A percentile compares a stretch with the other conserved stretches of the same genome.
Evolutionary conservation across 202 grass and related monocot genomes (phyloP).

Genomic region (Brachypodium distachyon): DNA sequence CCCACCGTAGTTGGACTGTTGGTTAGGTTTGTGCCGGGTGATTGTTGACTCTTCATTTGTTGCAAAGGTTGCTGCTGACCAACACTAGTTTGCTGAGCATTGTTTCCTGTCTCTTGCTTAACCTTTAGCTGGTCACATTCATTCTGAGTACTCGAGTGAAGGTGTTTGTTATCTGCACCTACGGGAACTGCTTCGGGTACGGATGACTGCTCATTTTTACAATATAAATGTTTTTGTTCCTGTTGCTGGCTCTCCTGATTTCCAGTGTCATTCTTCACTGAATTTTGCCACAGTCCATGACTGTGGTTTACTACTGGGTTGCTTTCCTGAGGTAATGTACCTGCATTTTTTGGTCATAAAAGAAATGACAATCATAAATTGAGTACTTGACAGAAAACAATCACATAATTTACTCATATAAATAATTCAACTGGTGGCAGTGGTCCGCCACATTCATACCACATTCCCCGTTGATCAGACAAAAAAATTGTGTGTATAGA

Average conservation of each 20-base stretch:
- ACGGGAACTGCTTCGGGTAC: constrained; percentile 25
- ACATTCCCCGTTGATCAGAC: too few relatives aligned
- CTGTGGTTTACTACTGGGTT: constrained; percentile 40
- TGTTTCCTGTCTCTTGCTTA: constrained; percentile 38
- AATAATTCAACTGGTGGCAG: too few relatives aligned
- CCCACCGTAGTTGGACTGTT: constrained; percentile 21
- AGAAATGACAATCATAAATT: not conserved
- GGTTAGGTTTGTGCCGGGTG: constrained; percentile 43
- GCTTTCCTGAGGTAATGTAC: constrained; percentile 42
- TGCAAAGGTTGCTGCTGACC: constrained; percentile 41
- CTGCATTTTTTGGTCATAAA: constrained; percentile 29
- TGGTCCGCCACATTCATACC: too few relatives aligned
- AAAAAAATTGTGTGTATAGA: too few relatives aligned
- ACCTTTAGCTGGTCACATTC: constrained; percentile 23
- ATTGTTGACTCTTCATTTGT: constrained; percentile 55
- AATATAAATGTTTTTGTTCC: constrained; percentile 31
- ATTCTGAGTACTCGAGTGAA: constrained; percentile 17
- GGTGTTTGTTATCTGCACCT: constrained; percentile 16
- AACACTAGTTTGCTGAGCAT: constrained; percentile 33
- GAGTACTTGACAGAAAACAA: not conserved
- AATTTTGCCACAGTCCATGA: constrained; percentile 46
- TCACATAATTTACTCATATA: too few relatives aligned
- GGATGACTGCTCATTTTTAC: constrained; percentile 28
- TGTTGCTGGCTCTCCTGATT: constrained; percentile 52
- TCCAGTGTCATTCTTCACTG: constrained; percentile 29